Evolutionary conservation across 352 stramenopile genomes (phyloP).

Genomic region (Aphanomyces euteiches): DNA sequence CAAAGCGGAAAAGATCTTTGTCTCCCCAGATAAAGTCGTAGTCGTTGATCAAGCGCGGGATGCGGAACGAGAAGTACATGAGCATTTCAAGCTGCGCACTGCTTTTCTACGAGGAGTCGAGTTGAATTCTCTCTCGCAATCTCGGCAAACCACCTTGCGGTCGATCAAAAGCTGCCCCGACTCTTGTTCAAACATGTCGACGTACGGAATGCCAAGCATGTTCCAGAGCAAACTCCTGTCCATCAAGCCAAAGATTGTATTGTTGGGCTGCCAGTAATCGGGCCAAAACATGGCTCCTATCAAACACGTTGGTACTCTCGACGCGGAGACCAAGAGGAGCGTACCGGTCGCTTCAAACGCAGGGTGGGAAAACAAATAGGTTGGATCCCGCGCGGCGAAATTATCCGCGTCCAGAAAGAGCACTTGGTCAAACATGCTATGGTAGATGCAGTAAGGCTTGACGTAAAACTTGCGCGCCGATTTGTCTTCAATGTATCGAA

Average conservation of each 20-base stretch:
- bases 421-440: conserved; percentile 63
- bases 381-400: conserved; percentile 67
- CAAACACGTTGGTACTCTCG: not conserved
- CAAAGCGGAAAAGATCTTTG: conserved; percentile 59
- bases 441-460: conserved; percentile 66
- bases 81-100: conserved; percentile 35
- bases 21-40: conserved; percentile 45
- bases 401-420: conserved; percentile 83
- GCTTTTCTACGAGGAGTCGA: conserved; percentile 29
- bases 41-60: conserved; percentile 37
- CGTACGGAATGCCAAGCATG: conserved; percentile 76
- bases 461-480: conserved; percentile 50
- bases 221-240: conserved; percentile 65
- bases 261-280: conserved; percentile 70
- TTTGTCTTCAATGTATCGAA: conserved; percentile 51
- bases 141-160: not conserved
- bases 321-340: not conserved
- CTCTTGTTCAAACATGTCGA: conserved; percentile 85
- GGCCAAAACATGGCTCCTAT: conserved; percentile 77
- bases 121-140: not conserved
- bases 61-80: conserved; percentile 45
- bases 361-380: conserved; percentile 67
- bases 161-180: conserved; percentile 74
- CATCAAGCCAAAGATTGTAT: conserved; percentile 72
- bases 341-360: conserved; percentile 48